Evolutionary conservation across 1,284 basidiomycete species (phyloP).

Genomic region (Acaromyces ingoldii): DNA sequence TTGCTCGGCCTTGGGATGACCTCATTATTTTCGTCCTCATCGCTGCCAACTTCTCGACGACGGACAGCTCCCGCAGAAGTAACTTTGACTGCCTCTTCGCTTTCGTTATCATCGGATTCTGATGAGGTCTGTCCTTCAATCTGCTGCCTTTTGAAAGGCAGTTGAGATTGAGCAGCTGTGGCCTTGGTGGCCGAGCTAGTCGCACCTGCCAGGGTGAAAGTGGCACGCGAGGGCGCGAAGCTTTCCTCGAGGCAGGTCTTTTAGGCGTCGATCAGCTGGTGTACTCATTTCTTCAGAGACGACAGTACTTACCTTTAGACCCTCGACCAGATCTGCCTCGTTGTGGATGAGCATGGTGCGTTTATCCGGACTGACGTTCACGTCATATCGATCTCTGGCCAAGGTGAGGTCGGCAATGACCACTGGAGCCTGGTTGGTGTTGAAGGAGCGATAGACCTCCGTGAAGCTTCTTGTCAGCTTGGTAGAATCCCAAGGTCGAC

Average conservation of each 20-base stretch:
- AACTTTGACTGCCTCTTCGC: too few species aligned
- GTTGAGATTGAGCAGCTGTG: not conserved
- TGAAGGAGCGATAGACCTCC: slow-evolving; percentile 45
- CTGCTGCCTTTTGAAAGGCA: not conserved
- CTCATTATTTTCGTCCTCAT: not conserved
- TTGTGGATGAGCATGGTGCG: slow-evolving; percentile 87
- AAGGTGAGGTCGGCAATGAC: slow-evolving; percentile 77
- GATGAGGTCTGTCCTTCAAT: not conserved
- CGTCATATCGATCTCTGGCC: slow-evolving; percentile 77
- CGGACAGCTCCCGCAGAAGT: too few species aligned
- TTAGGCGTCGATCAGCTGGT: not conserved
- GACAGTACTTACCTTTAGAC: slow-evolving; percentile 67
- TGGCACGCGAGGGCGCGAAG: slow-evolving; percentile 66
- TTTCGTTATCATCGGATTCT: not conserved
- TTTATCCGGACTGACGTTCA: slow-evolving; percentile 96
- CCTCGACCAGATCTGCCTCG: slow-evolving; percentile 73
- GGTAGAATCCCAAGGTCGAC: slow-evolving; percentile 71
- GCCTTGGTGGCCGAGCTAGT: slow-evolving; percentile 3
- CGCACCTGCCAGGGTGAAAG: slow-evolving; percentile 54
- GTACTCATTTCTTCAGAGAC: not conserved
- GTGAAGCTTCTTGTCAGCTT: slow-evolving; percentile 36
- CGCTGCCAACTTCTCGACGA: not conserved
- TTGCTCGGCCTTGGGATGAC: not conserved
- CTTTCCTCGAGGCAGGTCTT: slow-evolving; percentile 61
- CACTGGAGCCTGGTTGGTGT: slow-evolving; percentile 58